phyloP scores from a whole-genome alignment of 208 protist genomes.

The Trypanosoma brucei region DNA sequence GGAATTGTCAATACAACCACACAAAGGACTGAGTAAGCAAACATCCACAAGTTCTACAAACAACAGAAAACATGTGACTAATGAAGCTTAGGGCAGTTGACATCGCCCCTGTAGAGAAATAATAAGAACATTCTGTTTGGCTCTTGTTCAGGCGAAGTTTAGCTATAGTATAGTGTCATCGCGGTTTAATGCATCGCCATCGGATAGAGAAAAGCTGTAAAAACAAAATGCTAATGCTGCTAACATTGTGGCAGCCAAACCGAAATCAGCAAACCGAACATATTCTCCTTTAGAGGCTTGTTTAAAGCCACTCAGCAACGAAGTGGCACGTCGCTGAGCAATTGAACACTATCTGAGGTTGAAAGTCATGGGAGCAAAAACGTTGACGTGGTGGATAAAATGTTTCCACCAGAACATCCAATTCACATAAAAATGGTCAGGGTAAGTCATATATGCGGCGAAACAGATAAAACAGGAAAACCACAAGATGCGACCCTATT shows the following conservation, averaged over 20 bases:
- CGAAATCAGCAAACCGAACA: neutral
- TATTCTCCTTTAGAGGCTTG: neutral
- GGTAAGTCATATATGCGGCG: neutral
- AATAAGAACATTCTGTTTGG: constrained; percentile 2
- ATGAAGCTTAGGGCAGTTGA: constrained; percentile 6
- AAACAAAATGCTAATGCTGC: neutral
- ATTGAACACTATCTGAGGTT: neutral
- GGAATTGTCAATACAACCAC: constrained; percentile 5
- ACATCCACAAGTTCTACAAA: neutral
- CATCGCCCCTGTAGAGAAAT: constrained; percentile 4
- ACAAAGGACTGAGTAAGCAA: constrained; percentile 6
- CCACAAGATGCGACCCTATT: neutral
- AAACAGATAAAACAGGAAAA: neutral
- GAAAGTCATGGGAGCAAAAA: neutral
- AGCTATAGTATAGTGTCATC: neutral
- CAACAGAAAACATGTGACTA: neutral
- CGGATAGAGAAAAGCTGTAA: neutral
- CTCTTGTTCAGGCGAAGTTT: constrained; percentile 6
- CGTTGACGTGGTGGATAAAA: neutral
- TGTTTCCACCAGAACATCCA: neutral
- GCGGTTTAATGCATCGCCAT: constrained; percentile 8
- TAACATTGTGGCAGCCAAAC: neutral
- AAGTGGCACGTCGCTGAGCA: neutral
- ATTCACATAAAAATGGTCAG: neutral
- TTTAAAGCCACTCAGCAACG: neutral